Base-by-base conservation (phyloP, 495 filamentous ascomycete genomes). In the Extremus antarcticus region DNA sequence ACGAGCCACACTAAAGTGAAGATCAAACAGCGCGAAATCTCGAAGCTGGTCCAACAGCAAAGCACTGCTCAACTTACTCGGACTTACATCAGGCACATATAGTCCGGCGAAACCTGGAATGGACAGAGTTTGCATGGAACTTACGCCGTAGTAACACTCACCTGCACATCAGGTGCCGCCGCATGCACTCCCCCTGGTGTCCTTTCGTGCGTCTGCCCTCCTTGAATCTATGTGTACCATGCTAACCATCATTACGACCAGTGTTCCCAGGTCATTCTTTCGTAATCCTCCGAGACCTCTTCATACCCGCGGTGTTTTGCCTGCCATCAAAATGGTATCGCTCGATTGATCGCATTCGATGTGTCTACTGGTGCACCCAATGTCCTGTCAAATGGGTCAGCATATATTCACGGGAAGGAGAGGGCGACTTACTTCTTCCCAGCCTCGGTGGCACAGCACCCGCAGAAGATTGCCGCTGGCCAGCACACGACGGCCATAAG, bases 401-500 rank as follows among this genome's bases (percentile, higher is more conserved):
- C 19, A 15, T 8, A 17, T 13, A 38, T 11, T 20, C n/a, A 1
- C 22, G 16, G 16, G 11, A 8, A 8, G 21, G 45, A 21, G 13
- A 19, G n/a, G 25, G n/a, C 2, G 13, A 49, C 24, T 23, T 25
- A 52, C 55, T 35, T 57, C 38, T 57, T 57, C 9, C 55, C 55
- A 3, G 55, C 45, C 7, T 57, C 47, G 9, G 55, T 57, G 15
- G 41, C 38, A 20, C 55, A 43, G 47, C 55, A 57, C 21, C 55
- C 25, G 48, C 55, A 57, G n/a, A 57, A 40, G 13, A 57, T 10
- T 16, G 55, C 51, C 9, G 35, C 47, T 17, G 55, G 55, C 55
- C 55, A 57, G 49, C 55, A 57, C 4, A 57, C 23, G 35, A 57
- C 23, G 50, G 50, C 50, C 25, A 52, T 39, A 2, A 57, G 32